Evolutionary conservation across 163 green algal genomes (phyloP).

Genomic region (Volvox carteri): DNA sequence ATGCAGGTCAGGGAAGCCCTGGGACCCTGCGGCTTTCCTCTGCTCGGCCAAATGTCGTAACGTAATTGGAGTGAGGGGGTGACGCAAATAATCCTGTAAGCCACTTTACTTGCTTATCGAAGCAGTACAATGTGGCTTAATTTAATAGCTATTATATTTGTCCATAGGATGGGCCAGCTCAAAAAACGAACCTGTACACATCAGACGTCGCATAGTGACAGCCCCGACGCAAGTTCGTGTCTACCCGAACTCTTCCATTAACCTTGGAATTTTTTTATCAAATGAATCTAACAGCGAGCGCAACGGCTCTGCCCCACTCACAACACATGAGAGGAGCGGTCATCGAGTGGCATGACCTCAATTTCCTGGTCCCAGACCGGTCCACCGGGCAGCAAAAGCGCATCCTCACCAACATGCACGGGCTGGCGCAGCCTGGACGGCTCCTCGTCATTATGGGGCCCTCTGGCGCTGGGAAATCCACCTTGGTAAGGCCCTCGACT

Average conservation of each 20-base stretch:
- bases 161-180: no score
- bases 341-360: slow-evolving; percentile 39
- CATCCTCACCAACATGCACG: slow-evolving; percentile 34
- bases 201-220: no score
- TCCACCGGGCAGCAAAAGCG: slow-evolving; percentile 27
- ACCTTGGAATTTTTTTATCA: no score
- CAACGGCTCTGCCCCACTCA: background rate
- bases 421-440: slow-evolving; percentile 31
- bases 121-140: no score
- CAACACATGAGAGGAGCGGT: slow-evolving; percentile 3
- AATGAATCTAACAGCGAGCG: no score
- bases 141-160: no score
- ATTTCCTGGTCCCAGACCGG: slow-evolving; percentile 29
- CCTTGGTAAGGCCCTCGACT: slow-evolving; percentile 23
- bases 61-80: background rate
- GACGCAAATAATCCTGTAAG: background rate
- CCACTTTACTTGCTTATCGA: background rate
- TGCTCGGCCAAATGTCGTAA: background rate
- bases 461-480: slow-evolving; percentile 42
- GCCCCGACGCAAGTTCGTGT: no score
- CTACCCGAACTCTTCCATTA: no score
- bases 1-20: no score
- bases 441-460: slow-evolving; percentile 48
- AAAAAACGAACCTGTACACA: no score
- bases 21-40: no score